Percentiles rank a stretch among this genome's conserved stretches.
Evolutionary conservation across 495 filamentous ascomycete species (phyloP).

Genomic region (Penicillium daleae): DNA sequence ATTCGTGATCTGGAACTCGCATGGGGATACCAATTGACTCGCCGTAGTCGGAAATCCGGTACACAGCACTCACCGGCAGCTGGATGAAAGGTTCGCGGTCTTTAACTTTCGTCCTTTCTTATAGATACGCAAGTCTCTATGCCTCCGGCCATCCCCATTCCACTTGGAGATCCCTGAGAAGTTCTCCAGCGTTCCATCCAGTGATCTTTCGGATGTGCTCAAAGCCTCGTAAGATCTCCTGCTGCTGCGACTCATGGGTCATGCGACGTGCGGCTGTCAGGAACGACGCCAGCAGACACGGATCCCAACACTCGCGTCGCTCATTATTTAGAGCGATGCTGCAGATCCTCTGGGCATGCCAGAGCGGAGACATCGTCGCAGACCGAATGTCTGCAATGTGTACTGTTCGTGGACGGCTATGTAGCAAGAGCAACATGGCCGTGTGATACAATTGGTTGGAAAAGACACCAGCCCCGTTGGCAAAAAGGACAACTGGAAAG

Average conservation of each 20-base stretch:
- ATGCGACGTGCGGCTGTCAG: slow-evolving; percentile 39
- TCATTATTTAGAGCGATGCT: slow-evolving; percentile 46
- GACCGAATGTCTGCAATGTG: slow-evolving; percentile 22
- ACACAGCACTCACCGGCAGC: slow-evolving; percentile 13
- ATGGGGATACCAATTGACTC: slow-evolving; percentile 46
- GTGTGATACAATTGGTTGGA: slow-evolving; percentile 49
- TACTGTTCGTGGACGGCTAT: slow-evolving; percentile 41
- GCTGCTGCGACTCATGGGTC: slow-evolving; percentile 43
- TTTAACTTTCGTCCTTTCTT: not conserved
- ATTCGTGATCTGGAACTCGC: slow-evolving; percentile 47
- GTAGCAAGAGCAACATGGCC: slow-evolving; percentile 44
- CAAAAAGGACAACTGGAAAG: slow-evolving; percentile 46
- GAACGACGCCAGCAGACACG: slow-evolving; percentile 42
- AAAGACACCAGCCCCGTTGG: slow-evolving; percentile 44
- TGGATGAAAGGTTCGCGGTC: slow-evolving; percentile 1
- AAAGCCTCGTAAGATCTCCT: slow-evolving; percentile 35
- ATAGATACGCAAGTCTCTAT: not conserved
- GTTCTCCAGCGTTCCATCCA: slow-evolving; percentile 35
- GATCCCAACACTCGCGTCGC: slow-evolving; percentile 40
- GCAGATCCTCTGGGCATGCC: slow-evolving; percentile 43
- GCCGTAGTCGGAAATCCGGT: slow-evolving; percentile 7
- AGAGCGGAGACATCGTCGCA: slow-evolving; percentile 35
- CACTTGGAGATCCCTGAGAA: slow-evolving; percentile 23
- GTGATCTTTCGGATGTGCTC: slow-evolving; percentile 34
- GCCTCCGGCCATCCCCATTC: slow-evolving; percentile 38